Evolutionary conservation across 208 protist genomes (phyloP), one percentile per base, ranked within the genome.

Genomic region (Spongospora subterranea): DNA sequence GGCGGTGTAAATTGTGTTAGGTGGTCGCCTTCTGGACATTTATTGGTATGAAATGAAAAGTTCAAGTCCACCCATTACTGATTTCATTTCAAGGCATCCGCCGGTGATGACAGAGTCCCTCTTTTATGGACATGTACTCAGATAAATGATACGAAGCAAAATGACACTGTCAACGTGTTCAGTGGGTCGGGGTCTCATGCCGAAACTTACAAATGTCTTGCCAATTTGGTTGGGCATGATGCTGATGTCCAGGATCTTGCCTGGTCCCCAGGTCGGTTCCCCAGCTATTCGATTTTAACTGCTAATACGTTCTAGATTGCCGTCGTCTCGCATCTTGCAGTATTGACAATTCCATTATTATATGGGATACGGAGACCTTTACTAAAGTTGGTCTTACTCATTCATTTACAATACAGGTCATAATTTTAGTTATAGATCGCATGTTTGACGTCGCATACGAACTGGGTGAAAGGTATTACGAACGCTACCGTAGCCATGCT

Each of bases 381-480:
- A 6, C 6, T 35, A 82, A 82, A 43, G 71, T 82, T 82, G 71
- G 71, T 43, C 54, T 32, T 17, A 29, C 29, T 29, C 20, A 32
- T 65, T 65, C 17, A 29, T 29, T 17, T 65, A 17, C 29, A 29
- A 65, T 29, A 29, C 20, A 29, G 17, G 54, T 29, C 54, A 65
- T 65, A 65, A 65, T 65, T 29, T 65, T 29, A 17, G 20, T 17
- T 65, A 29, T n/a, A 82, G 71, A 82, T 82, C 40, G 71, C n/a
- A 45, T 45, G 17, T 43, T 82, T 82, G 71, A 82, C 71, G 11
- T 6, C 17, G 11, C 71, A 82, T 35, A 82, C 71, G 6, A 82
- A 82, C 71, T 82, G 71, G 71, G 71, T 82, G 17, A 82, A 82
- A 82, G 71, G 71, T 82, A n/a, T n/a, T n/a, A n/a, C 71, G 6